Base-by-base conservation (phyloP, 352 stramenopile genomes). In the Phytophthora pluvialis region DNA sequence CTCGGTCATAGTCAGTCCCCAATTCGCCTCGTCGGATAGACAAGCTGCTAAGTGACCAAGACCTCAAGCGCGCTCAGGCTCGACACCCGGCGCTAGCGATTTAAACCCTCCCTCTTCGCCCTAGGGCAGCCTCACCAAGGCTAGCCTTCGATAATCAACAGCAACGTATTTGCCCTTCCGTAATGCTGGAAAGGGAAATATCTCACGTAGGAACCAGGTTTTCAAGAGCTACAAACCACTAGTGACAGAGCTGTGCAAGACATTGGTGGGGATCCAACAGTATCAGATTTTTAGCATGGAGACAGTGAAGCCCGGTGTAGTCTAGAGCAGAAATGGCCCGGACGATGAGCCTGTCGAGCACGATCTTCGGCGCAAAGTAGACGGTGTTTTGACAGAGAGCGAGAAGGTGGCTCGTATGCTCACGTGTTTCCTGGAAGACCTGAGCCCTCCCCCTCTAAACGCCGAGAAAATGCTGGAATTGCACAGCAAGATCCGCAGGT, bases 161-260 rank as follows among this genome's bases (percentile, higher is more conserved):
- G n/a, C n/a, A n/a, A n/a, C n/a, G n/a, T n/a, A n/a, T n/a, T n/a
- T n/a, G n/a, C n/a, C n/a, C n/a, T n/a, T n/a, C n/a, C n/a, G n/a
- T n/a, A n/a, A n/a, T n/a, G n/a, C n/a, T n/a, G n/a, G n/a, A n/a
- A n/a, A n/a, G n/a, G n/a, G 3, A 33, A 1, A 55, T 10, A 54
- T 67, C 25, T 38, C 42, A 0, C 15, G 25, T 1, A 35, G 32
- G 5, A 33, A n/a, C 15, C 1, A 40, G 35, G 48, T 61, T 8
- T 58, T 67, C 10, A 66, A 48, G n/a, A 42, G 21, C 5, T 71
- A 54, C 38, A 67, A 67, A 33, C 5, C 9, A 2, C 0, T 64
- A 0, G 1, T 67, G 21, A 42, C 18, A 7, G 64, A 72, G 29
- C 31, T 54, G 2, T 63, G 60, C 44, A 54, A 55, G 5, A 51